These are phyloP conservation scores for Cenococcum geophilum DNA, from an alignment of 495 filamentous ascomycete species.

Conservation along the genomic window DNA sequence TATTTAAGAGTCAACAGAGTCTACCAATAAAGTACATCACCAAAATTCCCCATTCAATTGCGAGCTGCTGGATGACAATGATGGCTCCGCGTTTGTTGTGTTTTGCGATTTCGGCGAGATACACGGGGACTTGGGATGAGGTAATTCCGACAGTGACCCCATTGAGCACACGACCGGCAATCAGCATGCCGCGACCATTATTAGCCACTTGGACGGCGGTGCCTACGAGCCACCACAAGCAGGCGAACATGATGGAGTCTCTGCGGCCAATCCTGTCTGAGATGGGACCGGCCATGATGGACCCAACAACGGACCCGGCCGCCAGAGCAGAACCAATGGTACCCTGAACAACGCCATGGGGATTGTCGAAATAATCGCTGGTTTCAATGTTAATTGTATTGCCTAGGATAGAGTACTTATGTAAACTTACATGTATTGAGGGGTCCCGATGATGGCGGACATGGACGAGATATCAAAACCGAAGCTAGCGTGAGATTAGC, in stretches of 20 bases:
- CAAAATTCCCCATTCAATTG: conserved; percentile 65
- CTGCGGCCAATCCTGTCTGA: conserved; percentile 63
- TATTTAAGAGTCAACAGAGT: conserved; percentile 25
- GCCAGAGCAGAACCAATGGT: conserved; percentile 61
- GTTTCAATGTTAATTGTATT: neutral
- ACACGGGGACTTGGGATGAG: conserved; percentile 75
- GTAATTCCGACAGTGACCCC: conserved; percentile 70
- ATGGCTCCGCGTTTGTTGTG: conserved; percentile 61
- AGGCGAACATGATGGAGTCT: conserved; percentile 58
- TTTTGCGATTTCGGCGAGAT: conserved; percentile 66
- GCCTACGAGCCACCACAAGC: conserved; percentile 64
- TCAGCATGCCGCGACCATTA: conserved; percentile 55
- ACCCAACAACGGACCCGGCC: conserved; percentile 60
- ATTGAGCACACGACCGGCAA: conserved; percentile 65
- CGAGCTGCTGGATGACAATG: conserved; percentile 68
- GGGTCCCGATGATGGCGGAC: conserved; percentile 63
- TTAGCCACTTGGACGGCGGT: conserved; percentile 60
- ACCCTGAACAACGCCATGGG: conserved; percentile 47
- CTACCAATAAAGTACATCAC: conserved; percentile 40
- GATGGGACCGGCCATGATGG: conserved; percentile 56
- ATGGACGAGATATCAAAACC: conserved; percentile 67
- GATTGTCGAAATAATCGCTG: conserved; percentile 26
- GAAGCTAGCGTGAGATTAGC: conserved; percentile 33
- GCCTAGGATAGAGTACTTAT: neutral
- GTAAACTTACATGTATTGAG: conserved; percentile 50